Evolutionary conservation across 257 asterid genomes (phyloP), one percentile per base, ranked within the genome.

Genomic region (Plantago major): DNA sequence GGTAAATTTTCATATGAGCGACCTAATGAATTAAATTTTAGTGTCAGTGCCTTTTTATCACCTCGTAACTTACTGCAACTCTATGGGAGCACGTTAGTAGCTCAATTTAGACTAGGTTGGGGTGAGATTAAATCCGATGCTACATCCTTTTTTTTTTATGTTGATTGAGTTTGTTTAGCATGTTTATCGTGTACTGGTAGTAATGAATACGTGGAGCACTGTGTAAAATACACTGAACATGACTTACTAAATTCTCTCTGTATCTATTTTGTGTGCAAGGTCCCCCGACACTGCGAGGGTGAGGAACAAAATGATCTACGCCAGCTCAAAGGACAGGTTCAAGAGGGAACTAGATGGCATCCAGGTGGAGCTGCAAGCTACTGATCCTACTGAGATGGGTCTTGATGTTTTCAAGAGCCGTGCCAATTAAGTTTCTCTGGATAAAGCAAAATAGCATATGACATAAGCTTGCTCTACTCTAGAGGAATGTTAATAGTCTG

Each of bases 251-350:
- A n/a, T n/a, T 10, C 42, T 9, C 60, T 11, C 28, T 48, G n/a
- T 44, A n/a, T 30, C 14, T 47, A 15, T 62, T 63, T 45, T 33
- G 10, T 64, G 28, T 52, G 49, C 49, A 67, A 81, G 87, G 87
- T 81, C 81, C 52, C 87, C 84, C 9, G 87, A 81, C 48, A 70
- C 73, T 13, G 40, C 84, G 6, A 55, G 81, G 68, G 79, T 81
- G 68, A 73, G 84, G 71, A 78, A 50, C 84, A 81, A 81, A 77
- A 81, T 81, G 87, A 81, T 81, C 55, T 81, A 81, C 18, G 84
- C 87, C 47, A 78, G 87, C 63, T 74, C 87, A n/a, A 81, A 81
- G 72, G 84, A 81, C 72, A 74, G 83, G 56, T 81, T 81, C 58
- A 81, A 78, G 87, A 81, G 80, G 76, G 84, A 81, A 68, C 61